Evolutionary conservation across 1,284 basidiomycete genomes (phyloP), one percentile per base, ranked within the genome.

Genomic region (Neonothopanus nambi): DNA sequence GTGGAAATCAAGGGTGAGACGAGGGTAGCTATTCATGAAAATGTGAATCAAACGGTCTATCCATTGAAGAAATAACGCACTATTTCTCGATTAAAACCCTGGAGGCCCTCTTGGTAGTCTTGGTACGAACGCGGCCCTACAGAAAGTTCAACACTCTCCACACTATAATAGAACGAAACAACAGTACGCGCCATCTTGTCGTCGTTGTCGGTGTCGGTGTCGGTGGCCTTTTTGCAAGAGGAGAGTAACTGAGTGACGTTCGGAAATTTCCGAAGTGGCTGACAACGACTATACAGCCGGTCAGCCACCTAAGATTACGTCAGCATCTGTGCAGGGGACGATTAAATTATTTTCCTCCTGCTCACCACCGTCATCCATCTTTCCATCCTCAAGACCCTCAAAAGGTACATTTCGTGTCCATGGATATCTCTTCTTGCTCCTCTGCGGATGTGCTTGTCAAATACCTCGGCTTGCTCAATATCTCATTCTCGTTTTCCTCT

Each of bases 11-110:
- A 96, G 89, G 60, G 94, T 96, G 65, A 97, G 86, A 67, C 94
- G 90, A 63, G 94, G 94, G 80, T 95, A 96, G 85, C 89, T 91
- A 52, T 21, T 57, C 37, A 61, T 55, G 36, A 35, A 38, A 24
- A 18, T 48, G 49, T 42, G 47, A 51, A 52, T 51, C 36, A 48
- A 38, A 35, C 42, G 54, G 40, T 33, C 41, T 24, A 23, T 51
- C 58, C 61, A 45, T 63, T 20, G 21, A 36, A 48, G 63, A 28
- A 28, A 5, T 11, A 28, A 81, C 88, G 75, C 74, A 95, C 93
- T 98, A 99, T 85, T 98, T 98, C 87, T 99, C 96, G 71, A 99
- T 99, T 79, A 99, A 87, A 68, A 97, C 94, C 65, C 96, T 91
- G 65, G 95, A 96, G 71, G 96, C 96, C 80, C 96, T 93, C 87